These are phyloP conservation scores for Auriscalpium orientale DNA, from an alignment of 768 basidiomycete species.

Conservation along the genomic window DNA sequence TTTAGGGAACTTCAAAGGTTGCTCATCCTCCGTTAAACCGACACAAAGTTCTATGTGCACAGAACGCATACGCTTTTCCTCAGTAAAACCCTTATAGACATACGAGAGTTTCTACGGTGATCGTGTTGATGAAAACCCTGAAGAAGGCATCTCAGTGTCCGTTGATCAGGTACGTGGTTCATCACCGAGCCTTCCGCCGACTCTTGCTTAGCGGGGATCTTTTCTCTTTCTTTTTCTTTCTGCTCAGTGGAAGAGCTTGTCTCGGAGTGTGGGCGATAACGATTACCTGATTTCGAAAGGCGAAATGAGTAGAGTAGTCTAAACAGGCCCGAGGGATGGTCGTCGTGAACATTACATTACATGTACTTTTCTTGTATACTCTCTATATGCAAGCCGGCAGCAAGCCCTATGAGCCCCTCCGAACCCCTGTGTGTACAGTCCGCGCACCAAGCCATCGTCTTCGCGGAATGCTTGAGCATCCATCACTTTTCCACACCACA, in stretches of 20 bases:
- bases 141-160: conserved; percentile 69
- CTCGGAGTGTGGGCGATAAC: conserved; percentile 3
- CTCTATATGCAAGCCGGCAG: conserved; percentile 48
- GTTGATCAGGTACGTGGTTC: conserved; percentile 48
- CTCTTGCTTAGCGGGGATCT: too few relatives aligned
- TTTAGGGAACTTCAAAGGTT: conserved; percentile 44
- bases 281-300: conserved; percentile 1
- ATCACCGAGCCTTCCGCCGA: background rate
- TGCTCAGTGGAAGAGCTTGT: conserved; percentile 30
- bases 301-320: background rate
- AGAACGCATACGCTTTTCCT: background rate
- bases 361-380: conserved; percentile 3
- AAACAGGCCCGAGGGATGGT: conserved; percentile 36
- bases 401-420: conserved; percentile 60
- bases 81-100: conserved; percentile 54
- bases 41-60: conserved; percentile 20
- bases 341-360: conserved; percentile 9
- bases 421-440: conserved; percentile 50
- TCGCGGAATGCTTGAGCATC: conserved; percentile 52
- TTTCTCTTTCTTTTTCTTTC: too few relatives aligned
- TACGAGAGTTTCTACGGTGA: conserved; percentile 68
- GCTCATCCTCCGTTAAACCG: background rate
- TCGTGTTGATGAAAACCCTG: conserved; percentile 50
- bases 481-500: conserved; percentile 50
- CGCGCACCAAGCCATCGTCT: conserved; percentile 58